Evolutionary conservation across 2,329 filamentous ascomycete genomes (phyloP), one percentile per base, ranked within the genome.

Genomic region (Mollisia scopiformis): DNA sequence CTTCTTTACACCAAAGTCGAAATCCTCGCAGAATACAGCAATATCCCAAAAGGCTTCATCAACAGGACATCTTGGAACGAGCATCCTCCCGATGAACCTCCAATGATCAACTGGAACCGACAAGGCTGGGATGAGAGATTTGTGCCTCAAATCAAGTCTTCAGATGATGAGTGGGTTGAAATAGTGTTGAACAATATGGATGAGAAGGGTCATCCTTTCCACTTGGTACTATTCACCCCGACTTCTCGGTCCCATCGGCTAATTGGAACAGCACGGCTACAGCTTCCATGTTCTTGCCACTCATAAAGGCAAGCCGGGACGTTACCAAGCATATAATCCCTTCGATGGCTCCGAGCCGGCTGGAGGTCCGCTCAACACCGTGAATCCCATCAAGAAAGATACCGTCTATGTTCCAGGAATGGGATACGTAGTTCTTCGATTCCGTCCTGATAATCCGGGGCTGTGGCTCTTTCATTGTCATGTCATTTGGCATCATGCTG

Each of bases 121-220:
- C 6, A 33, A 33, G 31, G 13, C 31, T 33, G 31, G 31, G 31
- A 33, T 33, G 31, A 50, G 4, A 74, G 78, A 21, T 78, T 80
- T 55, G 72, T 80, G 39, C 58, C 72, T 11, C 68, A 72, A 57
- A 69, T 62, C 14, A 73, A 54, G n/a, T n/a, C n/a, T n/a, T n/a
- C n/a, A 54, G 13, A 65, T 23, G 23, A 19, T 10, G 58, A 62
- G 33, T 83, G 80, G 79, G 71, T 82, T 0, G 79, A 82, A 61
- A 64, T 82, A 1, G 73, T 81, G 2, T 69, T 82, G 51, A 83
- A 83, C 63, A 83, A 83, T 57, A 71, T 82, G 14, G 80, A 83
- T 58, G 80, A 82, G 39, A 78, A 78, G 6, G 71, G 74, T 0
- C 81, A 83, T 65, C 80, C 81, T 0, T 82, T 82, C 59, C 81